Base-by-base conservation (phyloP, 208 protist species). In the Acanthamoeba culbertsoni region DNA sequence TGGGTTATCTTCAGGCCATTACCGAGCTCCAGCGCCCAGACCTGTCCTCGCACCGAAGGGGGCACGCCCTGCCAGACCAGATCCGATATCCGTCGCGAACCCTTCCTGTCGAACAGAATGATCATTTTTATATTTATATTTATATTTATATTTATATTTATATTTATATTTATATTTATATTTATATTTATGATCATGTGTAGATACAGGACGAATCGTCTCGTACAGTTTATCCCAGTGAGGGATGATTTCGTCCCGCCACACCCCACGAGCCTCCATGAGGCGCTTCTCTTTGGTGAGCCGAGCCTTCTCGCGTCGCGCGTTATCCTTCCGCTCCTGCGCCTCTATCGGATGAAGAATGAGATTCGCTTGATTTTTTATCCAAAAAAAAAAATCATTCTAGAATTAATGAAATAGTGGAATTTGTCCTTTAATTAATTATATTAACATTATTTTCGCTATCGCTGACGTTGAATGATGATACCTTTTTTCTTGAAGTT, bases 31-130 rank as follows among this genome's bases (percentile, higher is more conserved):
- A 90, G 53, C 35, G 35, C 18, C 82, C 82, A 90, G 20, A 90
- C 51, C 20, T 65, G 33, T 16, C 51, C 35, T 23, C 82, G 43
- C 33, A 90, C 55, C 28, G 33, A 51, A n/a, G 82, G 82, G 5
- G 82, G 82, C 10, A 90, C 82, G 37, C 82, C 82, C 82, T 90
- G 82, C 82, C 82, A 90, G 35, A 90, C 37, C 31, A 90, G 23
- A 40, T 90, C 82, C 53, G 31, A 48, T 57, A 48, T 65, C 28
- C 53, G 43, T 31, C 82, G 45, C 14, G 82, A 46, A 14, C 33
- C 26, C 48, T 65, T 57, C 28, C 82, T 90, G 40, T 62, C 10
- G 20, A 51, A 40, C 5, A 4, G 6, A 0, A 12, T n/a, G 12
- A 8, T 77, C 20, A 14, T 65, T 65, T 20, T 33, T 2, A 31